phyloP scores from a whole-genome alignment of 768 basidiomycete species.

The Steccherinum ochraceum region DNA sequence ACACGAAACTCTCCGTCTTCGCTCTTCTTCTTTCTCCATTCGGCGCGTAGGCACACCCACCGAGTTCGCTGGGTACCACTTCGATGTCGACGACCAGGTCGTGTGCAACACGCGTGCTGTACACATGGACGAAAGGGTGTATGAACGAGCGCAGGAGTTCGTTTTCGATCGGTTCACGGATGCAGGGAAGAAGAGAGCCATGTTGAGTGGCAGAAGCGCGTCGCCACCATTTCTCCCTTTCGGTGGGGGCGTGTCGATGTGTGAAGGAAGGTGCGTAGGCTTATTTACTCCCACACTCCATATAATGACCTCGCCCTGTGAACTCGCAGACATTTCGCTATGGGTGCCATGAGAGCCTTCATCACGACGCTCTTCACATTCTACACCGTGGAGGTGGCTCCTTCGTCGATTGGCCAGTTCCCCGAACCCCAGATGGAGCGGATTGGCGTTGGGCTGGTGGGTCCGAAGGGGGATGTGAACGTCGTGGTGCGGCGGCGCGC shows the following conservation, averaged over 20 bases:
- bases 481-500: not conserved
- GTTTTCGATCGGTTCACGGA: conserved; percentile 9
- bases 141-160: conserved; percentile 8
- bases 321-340: not conserved
- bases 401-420: not conserved
- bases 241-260: conserved; percentile 22
- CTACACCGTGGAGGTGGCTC: not conserved
- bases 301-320: too few relatives aligned
- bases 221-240: conserved; percentile 18
- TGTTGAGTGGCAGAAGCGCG: conserved; percentile 6
- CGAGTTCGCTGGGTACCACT: conserved; percentile 10
- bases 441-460: not conserved
- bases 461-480: conserved; percentile 1
- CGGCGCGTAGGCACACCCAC: conserved; percentile 14
- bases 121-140: conserved; percentile 15
- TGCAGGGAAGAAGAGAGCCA: not conserved
- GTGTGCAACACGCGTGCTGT: conserved; percentile 13
- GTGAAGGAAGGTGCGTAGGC: conserved; percentile 19
- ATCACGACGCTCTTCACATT: not conserved
- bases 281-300: too few relatives aligned
- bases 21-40: conserved; percentile 14
- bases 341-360: not conserved
- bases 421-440: not conserved
- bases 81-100: conserved; percentile 14
- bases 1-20: conserved; percentile 18